Percentiles rank a stretch among this genome's conserved stretches.
Conservation (phyloP, 148 eudicot genomes). For the Cornus kousa region DNA sequence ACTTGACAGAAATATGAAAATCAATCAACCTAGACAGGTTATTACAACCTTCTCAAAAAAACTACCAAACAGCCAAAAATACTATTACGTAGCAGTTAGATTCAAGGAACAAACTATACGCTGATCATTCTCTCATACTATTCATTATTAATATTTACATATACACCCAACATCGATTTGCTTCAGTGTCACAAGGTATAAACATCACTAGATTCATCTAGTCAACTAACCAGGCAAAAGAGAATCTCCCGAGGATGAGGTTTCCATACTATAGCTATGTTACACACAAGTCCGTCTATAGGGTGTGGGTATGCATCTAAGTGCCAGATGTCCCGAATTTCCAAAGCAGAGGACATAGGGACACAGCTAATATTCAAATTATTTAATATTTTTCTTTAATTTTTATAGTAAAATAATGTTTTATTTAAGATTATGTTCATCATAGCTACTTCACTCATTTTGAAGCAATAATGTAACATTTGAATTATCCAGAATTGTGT, state of each 20-base stretch:
- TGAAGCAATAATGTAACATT: too few species aligned
- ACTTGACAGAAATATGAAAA: neutral
- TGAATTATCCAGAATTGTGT: too few species aligned
- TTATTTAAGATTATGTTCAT: too few species aligned
- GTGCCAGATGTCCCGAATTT: too few species aligned
- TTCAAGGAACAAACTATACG: neutral
- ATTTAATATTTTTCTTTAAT: too few species aligned
- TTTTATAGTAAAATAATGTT: too few species aligned
- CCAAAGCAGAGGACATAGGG: too few species aligned
- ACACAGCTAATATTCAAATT: too few species aligned
- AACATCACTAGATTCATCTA: neutral
- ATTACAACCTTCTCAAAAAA: neutral
- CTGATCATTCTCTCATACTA: neutral
- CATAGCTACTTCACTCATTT: too few species aligned
- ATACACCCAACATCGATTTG: neutral
- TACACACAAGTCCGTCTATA: too few species aligned
- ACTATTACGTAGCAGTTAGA: neutral
- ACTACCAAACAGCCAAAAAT: constrained; percentile 1
- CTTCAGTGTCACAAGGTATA: neutral
- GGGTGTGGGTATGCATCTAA: too few species aligned
- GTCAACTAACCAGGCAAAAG: neutral
- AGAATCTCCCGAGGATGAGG: neutral
- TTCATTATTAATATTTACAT: neutral
- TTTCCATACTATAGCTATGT: neutral
- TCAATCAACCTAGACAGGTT: neutral